Evolutionary conservation across 2,329 filamentous ascomycete species (phyloP).

Genomic region (Colletotrichum caudatum): DNA sequence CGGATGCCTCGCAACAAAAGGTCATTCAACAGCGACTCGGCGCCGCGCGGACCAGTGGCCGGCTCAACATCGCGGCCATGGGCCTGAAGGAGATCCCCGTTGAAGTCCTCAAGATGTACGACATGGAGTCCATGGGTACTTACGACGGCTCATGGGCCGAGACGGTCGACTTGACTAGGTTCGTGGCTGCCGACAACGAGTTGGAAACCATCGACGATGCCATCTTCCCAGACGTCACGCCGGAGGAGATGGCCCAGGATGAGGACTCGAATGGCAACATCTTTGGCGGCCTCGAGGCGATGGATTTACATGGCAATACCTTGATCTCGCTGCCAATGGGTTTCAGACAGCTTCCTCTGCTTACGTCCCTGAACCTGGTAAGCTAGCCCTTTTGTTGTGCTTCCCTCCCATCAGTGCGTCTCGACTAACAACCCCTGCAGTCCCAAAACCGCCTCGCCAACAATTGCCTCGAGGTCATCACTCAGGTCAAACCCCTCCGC

Average conservation of each 20-base stretch:
- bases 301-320: conserved; percentile 89
- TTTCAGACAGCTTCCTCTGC: conserved; percentile 75
- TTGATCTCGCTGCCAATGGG: conserved; percentile 80
- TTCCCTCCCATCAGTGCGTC: neutral
- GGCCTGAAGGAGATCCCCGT: conserved; percentile 81
- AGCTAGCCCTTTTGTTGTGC: conserved; percentile 51
- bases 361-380: conserved; percentile 87
- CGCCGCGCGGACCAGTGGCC: conserved; percentile 79
- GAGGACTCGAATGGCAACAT: conserved; percentile 78
- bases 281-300: conserved; percentile 82
- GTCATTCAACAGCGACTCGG: conserved; percentile 80
- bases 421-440: conserved; percentile 55
- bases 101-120: conserved; percentile 92
- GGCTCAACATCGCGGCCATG: conserved; percentile 89
- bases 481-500: conserved; percentile 77
- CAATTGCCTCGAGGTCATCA: conserved; percentile 77
- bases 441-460: conserved; percentile 85
- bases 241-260: conserved; percentile 69
- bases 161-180: conserved; percentile 85
- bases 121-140: conserved; percentile 74
- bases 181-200: conserved; percentile 92
- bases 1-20: conserved; percentile 70
- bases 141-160: conserved; percentile 85
- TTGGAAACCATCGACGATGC: conserved; percentile 78
- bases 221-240: conserved; percentile 80